These are phyloP conservation scores for Sporopachydermia quercuum DNA, from an alignment of 805 yeast genomes.

Conservation along the genomic window DNA sequence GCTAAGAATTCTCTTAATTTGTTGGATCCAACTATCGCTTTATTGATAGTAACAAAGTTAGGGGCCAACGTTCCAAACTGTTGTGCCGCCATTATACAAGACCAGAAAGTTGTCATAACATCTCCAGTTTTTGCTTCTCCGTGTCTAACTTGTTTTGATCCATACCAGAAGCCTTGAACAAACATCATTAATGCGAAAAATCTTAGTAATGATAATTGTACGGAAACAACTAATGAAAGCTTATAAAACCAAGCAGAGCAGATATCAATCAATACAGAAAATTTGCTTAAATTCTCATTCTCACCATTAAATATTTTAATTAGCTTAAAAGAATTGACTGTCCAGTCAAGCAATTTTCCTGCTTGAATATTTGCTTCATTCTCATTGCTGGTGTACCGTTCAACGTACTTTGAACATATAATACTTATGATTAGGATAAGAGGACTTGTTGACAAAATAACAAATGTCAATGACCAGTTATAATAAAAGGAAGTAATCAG, in stretches of 20 bases:
- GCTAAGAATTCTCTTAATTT: conserved; percentile 30
- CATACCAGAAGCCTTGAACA: conserved; percentile 90
- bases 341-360: conserved; percentile 57
- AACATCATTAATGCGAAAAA: conserved; percentile 56
- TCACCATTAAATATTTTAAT: conserved; percentile 51
- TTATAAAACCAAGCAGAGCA: conserved; percentile 27
- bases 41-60: conserved; percentile 46
- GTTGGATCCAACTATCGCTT: conserved; percentile 54
- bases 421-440: conserved; percentile 36
- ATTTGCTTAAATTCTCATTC: conserved; percentile 30
- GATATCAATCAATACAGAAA: conserved; percentile 18
- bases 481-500: conserved; percentile 53
- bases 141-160: conserved; percentile 44
- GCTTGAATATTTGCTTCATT: conserved; percentile 41
- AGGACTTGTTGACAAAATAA: conserved; percentile 66
- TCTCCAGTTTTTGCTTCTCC: conserved; percentile 40
- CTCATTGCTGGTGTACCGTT: conserved; percentile 34
- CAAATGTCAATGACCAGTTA: conserved; percentile 76
- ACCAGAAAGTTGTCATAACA: conserved; percentile 70
- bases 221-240: conserved; percentile 31
- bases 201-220: conserved; percentile 43
- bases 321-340: conserved; percentile 40
- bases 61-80: conserved; percentile 39
- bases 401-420: conserved; percentile 36
- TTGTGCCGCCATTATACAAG: conserved; percentile 63